Percentiles rank a stretch among this genome's conserved stretches.
These are phyloP conservation scores for Solanum aculeatissimum DNA, from an alignment of 305 asterid genomes.

Conservation along the genomic window DNA sequence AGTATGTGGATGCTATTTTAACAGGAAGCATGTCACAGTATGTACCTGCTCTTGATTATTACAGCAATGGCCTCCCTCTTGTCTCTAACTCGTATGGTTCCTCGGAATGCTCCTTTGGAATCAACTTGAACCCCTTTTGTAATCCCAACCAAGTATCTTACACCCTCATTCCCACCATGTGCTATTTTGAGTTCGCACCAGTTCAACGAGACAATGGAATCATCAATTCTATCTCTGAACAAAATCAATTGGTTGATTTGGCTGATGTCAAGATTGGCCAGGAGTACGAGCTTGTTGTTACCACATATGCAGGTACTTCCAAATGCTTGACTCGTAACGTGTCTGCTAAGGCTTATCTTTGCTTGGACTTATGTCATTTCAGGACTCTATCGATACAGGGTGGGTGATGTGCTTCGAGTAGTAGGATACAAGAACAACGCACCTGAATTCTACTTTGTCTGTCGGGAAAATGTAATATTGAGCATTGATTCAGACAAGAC, in stretches of 20 bases:
- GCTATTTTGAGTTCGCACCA: conserved; percentile 29
- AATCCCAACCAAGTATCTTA: conserved; percentile 23
- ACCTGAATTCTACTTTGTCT: conserved; percentile 11
- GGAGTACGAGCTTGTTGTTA: conserved; percentile 27
- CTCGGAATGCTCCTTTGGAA: conserved; percentile 21
- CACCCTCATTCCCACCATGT: conserved; percentile 35
- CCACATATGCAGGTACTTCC: conserved; percentile 20
- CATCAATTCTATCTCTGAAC: neutral
- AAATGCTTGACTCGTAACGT: neutral
- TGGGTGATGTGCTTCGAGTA: conserved; percentile 18
- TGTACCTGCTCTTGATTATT: conserved; percentile 22
- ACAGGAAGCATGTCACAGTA: conserved; percentile 37
- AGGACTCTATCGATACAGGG: conserved; percentile 14
- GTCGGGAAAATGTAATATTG: conserved; percentile 8
- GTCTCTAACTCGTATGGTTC: conserved; percentile 28
- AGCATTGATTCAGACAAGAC: conserved; percentile 19
- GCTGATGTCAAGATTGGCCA: conserved; percentile 23
- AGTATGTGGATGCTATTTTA: conserved; percentile 16
- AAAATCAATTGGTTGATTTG: conserved; percentile 16
- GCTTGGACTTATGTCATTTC: neutral
- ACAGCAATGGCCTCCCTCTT: conserved; percentile 21
- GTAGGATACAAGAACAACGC: conserved; percentile 11
- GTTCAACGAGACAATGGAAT: neutral
- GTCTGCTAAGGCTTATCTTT: neutral
- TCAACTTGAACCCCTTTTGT: conserved; percentile 28